These are phyloP conservation scores for Adansonia grandidieri DNA, from an alignment of 441 rosid species.

Conservation along the genomic window DNA sequence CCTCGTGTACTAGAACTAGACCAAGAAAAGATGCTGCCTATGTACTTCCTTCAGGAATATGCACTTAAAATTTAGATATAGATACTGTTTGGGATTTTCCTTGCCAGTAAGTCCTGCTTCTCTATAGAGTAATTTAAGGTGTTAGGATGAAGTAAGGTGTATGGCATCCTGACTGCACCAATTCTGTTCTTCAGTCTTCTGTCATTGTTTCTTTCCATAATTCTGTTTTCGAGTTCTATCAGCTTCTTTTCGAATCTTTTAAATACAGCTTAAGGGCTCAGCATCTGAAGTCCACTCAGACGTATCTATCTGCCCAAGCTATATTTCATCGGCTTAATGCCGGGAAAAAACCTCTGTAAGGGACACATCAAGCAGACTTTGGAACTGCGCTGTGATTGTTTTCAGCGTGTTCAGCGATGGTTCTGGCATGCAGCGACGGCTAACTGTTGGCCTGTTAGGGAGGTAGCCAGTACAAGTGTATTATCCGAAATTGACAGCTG, in stretches of 20 bases:
- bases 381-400: constrained; percentile 78
- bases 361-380: constrained; percentile 77
- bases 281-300: constrained; percentile 70
- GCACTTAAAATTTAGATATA: constrained; percentile 47
- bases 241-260: constrained; percentile 57
- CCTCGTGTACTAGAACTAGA: neutral
- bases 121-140: constrained; percentile 52
- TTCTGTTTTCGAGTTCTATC: constrained; percentile 56
- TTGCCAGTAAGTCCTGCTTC: constrained; percentile 74
- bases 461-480: constrained; percentile 90
- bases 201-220: constrained; percentile 57
- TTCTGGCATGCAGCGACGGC: constrained; percentile 92
- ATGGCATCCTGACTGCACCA: constrained; percentile 79
- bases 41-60: neutral
- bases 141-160: constrained; percentile 71
- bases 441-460: constrained; percentile 83
- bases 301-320: constrained; percentile 77
- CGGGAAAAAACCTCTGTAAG: constrained; percentile 74
- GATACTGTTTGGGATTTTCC: constrained; percentile 88
- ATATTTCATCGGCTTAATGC: constrained; percentile 79
- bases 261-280: constrained; percentile 60
- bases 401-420: constrained; percentile 64
- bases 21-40: neutral
- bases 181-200: constrained; percentile 62
- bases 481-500: constrained; percentile 91